These are phyloP conservation scores for Drechmeria coniospora DNA, from an alignment of 2,329 filamentous ascomycete species.

Conservation along the genomic window DNA sequence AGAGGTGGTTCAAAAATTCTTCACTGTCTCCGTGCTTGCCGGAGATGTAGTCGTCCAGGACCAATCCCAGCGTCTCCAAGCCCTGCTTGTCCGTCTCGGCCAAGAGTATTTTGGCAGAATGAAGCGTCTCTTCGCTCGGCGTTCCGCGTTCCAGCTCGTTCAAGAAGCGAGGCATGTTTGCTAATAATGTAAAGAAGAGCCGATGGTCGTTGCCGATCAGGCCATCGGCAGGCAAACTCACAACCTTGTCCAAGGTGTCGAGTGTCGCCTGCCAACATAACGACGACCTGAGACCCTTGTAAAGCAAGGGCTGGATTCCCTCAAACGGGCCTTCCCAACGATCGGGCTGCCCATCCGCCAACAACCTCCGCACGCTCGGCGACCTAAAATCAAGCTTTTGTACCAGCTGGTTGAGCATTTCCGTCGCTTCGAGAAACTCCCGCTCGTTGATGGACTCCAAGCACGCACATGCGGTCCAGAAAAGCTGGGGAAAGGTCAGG, in stretches of 20 bases:
- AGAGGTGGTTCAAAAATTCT: constrained; percentile 62
- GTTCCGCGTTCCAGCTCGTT: constrained; percentile 55
- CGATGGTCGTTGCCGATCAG: constrained; percentile 72
- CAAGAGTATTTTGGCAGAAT: constrained; percentile 54
- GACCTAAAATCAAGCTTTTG: constrained; percentile 70
- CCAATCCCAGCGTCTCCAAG: constrained; percentile 49
- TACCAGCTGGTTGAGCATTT: constrained; percentile 79
- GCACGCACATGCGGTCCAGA: constrained; percentile 96
- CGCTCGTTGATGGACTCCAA: constrained; percentile 92
- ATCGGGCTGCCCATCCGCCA: constrained; percentile 65
- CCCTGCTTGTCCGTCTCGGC: constrained; percentile 60
- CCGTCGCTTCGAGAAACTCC: constrained; percentile 81
- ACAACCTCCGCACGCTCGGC: constrained; percentile 48
- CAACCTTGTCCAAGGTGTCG: constrained; percentile 60
- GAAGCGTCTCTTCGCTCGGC: constrained; percentile 38
- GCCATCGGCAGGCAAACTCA: constrained; percentile 61
- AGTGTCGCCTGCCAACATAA: constrained; percentile 66
- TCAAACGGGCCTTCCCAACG: constrained; percentile 85
- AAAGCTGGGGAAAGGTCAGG: constrained; percentile 81
- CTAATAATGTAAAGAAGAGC: constrained; percentile 71
- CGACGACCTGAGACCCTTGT: constrained; percentile 85
- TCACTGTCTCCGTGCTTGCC: constrained; percentile 50
- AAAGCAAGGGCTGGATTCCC: constrained; percentile 69
- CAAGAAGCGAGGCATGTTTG: constrained; percentile 80
- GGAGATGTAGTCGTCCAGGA: constrained; percentile 54